These are phyloP conservation scores for Quercus berberidifolia DNA, from an alignment of 306 rosid species.

Conservation along the genomic window DNA sequence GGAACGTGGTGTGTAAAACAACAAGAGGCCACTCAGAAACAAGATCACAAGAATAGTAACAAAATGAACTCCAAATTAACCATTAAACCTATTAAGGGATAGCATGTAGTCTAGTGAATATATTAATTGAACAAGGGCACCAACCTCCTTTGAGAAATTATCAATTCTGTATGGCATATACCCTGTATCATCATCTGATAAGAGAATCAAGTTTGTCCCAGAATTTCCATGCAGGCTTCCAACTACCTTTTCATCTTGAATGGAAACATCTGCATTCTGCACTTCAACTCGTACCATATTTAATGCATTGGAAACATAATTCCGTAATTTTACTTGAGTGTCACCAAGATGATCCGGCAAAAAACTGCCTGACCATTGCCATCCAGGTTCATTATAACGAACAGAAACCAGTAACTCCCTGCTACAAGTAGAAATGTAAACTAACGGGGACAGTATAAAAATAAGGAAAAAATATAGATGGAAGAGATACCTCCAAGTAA, in stretches of 20 bases:
- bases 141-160: slow-evolving; percentile 90
- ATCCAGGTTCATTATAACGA: slow-evolving; percentile 82
- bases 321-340: slow-evolving; percentile 87
- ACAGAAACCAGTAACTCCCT: slow-evolving; percentile 91
- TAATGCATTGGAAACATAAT: slow-evolving; percentile 62
- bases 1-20: not conserved
- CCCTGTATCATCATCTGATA: slow-evolving; percentile 93
- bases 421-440: slow-evolving; percentile 25
- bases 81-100: slow-evolving; percentile 2
- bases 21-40: slow-evolving; percentile 4
- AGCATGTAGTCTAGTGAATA: slow-evolving; percentile 3
- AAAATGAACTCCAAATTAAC: not conserved
- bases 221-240: slow-evolving; percentile 90
- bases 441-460: slow-evolving; percentile 9
- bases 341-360: slow-evolving; percentile 87
- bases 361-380: slow-evolving; percentile 99
- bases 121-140: slow-evolving; percentile 28
- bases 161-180: slow-evolving; percentile 98
- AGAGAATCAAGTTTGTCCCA: slow-evolving; percentile 86
- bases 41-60: not conserved
- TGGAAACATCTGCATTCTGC: slow-evolving; percentile 90
- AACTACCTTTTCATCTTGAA: slow-evolving; percentile 69
- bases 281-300: slow-evolving; percentile 85
- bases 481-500: not conserved
- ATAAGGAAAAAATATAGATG: not conserved